phyloP scores from a whole-genome alignment of 805 yeast genomes.

The Nematodospora valgi region DNA sequence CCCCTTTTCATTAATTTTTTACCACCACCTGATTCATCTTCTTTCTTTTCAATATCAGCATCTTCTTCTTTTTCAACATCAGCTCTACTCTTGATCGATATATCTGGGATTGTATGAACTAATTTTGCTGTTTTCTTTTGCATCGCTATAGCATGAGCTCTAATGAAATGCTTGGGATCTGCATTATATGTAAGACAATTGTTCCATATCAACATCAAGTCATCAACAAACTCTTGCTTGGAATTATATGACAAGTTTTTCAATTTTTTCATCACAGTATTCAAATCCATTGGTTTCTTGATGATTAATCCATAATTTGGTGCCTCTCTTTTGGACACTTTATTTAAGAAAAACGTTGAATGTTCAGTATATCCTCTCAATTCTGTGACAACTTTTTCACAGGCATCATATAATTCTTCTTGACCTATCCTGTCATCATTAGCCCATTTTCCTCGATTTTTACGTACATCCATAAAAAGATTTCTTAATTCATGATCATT shows the following conservation, averaged over 20 bases:
- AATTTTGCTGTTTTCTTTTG: conserved; percentile 78
- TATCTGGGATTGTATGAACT: conserved; percentile 86
- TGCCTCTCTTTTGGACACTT: conserved; percentile 97
- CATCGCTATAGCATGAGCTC: conserved; percentile 95
- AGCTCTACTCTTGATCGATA: conserved; percentile 65
- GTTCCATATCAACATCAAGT: conserved; percentile 90
- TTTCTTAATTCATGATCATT: conserved; percentile 82
- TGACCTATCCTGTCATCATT: conserved; percentile 94
- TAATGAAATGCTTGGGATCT: conserved; percentile 86
- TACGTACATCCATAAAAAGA: conserved; percentile 86
- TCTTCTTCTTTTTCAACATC: conserved; percentile 68
- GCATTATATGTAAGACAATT: conserved; percentile 91
- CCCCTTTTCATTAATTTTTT: conserved; percentile 42
- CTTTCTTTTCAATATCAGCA: conserved; percentile 16
- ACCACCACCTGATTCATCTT: conserved; percentile 19
- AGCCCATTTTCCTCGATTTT: conserved; percentile 97
- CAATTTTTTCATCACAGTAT: conserved; percentile 88
- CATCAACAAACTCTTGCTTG: conserved; percentile 90
- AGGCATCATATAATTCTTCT: conserved; percentile 95
- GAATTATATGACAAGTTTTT: conserved; percentile 78
- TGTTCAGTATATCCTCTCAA: conserved; percentile 91
- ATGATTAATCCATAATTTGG: conserved; percentile 92
- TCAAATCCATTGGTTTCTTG: conserved; percentile 93
- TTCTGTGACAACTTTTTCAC: conserved; percentile 91
- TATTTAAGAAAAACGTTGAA: conserved; percentile 91